These are phyloP conservation scores for Flaveria brownii DNA, from an alignment of 129 eudicot species.

Conservation along the genomic window DNA sequence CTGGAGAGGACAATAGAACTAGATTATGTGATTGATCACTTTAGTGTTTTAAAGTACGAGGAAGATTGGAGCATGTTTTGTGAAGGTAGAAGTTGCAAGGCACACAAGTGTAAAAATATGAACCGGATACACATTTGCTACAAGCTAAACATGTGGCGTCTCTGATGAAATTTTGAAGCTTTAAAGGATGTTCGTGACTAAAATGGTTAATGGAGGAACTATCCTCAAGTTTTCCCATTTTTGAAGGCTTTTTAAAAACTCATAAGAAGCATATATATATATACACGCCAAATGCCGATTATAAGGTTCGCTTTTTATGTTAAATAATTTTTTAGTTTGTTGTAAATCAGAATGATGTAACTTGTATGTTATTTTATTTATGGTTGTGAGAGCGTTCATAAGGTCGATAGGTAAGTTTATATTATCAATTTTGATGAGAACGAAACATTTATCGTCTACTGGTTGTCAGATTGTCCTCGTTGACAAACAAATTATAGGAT, in stretches of 20 bases:
- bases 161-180: conserved; percentile 15
- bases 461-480: neutral
- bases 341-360: conserved; percentile 3
- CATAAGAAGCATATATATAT: neutral
- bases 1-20: conserved; percentile 44
- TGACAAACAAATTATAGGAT: neutral
- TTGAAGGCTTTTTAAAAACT: neutral
- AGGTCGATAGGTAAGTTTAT: neutral
- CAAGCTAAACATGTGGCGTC: conserved; percentile 43
- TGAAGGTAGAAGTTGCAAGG: conserved; percentile 47
- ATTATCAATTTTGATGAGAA: neutral
- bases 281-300: neutral
- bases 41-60: conserved; percentile 35
- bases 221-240: conserved; percentile 36
- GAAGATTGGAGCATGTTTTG: conserved; percentile 42
- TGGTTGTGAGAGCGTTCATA: neutral
- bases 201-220: conserved; percentile 40
- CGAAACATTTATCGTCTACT: neutral
- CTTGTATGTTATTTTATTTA: neutral
- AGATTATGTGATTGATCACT: conserved; percentile 40
- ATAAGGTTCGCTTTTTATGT: neutral
- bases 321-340: neutral
- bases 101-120: conserved; percentile 38
- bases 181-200: conserved; percentile 50
- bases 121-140: conserved; percentile 27